These are phyloP conservation scores for Naegleria fowleri DNA, from an alignment of 208 protist genomes.

Conservation along the genomic window DNA sequence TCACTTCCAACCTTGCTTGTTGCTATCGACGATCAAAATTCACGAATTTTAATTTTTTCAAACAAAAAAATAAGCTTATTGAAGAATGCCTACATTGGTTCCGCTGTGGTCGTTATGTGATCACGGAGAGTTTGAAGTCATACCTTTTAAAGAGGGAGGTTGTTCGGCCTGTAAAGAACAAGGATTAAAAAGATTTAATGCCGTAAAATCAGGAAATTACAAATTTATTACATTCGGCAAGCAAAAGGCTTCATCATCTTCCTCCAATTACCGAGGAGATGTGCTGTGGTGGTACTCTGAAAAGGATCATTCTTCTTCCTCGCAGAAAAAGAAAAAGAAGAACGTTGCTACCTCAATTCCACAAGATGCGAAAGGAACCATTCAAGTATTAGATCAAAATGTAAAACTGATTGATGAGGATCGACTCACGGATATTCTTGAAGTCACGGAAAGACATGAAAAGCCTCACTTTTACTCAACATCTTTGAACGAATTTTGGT, in stretches of 20 bases:
- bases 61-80: neutral
- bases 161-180: neutral
- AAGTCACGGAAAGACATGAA: neutral
- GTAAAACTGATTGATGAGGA: neutral
- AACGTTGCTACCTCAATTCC: too few relatives aligned
- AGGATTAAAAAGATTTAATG: neutral
- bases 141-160: neutral
- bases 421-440: neutral
- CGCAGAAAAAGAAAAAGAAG: neutral
- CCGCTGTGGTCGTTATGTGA: neutral
- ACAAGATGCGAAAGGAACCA: neutral
- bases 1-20: too few relatives aligned
- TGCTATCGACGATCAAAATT: too few relatives aligned
- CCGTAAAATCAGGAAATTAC: neutral
- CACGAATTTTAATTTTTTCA: too few relatives aligned
- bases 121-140: neutral
- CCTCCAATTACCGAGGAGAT: neutral
- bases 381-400: neutral
- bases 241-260: neutral
- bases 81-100: neutral
- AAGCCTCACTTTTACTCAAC: neutral
- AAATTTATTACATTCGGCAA: neutral
- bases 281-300: neutral
- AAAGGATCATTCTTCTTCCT: neutral
- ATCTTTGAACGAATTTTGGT: neutral